Evolutionary conservation across 73 alveolate genomes (phyloP).

Genomic region (Stentor roeselii): DNA sequence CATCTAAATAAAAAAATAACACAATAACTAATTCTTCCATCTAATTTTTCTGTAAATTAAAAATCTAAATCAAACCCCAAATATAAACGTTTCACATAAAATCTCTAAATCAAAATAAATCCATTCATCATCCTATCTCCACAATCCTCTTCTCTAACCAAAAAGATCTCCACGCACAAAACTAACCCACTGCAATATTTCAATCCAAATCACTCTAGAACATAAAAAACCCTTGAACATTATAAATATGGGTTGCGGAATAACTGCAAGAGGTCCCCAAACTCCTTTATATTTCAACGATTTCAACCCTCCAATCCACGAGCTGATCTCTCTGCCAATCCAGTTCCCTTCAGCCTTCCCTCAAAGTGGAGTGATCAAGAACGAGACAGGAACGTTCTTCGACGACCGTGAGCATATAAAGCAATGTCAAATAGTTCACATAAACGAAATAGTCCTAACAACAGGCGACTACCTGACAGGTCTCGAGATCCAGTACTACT

Average conservation of each 20-base stretch:
- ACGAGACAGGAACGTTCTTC: neutral
- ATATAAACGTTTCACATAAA: too few species aligned
- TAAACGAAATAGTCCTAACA: neutral
- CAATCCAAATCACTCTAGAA: too few species aligned
- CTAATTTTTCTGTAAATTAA: too few species aligned
- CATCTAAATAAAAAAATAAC: too few species aligned
- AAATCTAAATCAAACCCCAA: too few species aligned
- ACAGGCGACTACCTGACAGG: neutral
- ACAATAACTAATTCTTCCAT: too few species aligned
- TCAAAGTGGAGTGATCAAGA: neutral
- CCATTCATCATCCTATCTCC: too few species aligned
- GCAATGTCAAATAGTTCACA: conserved; percentile 22
- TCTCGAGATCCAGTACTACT: neutral
- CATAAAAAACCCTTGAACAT: too few species aligned
- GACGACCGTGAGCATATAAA: conserved; percentile 19
- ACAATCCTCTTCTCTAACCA: too few species aligned
- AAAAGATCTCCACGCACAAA: too few species aligned
- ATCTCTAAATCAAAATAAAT: too few species aligned
- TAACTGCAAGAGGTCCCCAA: neutral
- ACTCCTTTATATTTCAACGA: neutral
- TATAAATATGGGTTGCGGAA: conserved; percentile 24
- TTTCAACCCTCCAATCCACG: neutral
- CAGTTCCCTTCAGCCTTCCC: conserved; percentile 12
- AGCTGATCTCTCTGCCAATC: neutral
- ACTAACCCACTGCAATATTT: too few species aligned